A percentile compares a stretch with the other conserved stretches of the same genome.
These are phyloP conservation scores for Dothistroma septosporum DNA, from an alignment of 2,329 filamentous ascomycete species.

Conservation along the genomic window DNA sequence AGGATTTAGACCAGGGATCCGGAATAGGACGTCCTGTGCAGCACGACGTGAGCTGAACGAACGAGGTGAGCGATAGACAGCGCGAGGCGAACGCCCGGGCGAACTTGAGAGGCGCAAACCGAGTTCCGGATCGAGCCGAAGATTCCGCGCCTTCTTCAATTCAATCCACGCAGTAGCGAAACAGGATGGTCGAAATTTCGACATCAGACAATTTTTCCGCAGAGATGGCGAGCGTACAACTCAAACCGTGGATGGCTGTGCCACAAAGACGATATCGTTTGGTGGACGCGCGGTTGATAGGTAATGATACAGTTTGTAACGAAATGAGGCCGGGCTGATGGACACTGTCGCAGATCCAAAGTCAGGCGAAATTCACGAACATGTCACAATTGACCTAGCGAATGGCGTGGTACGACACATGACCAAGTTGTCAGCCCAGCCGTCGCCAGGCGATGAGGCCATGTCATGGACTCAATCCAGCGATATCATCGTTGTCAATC, in stretches of 20 bases:
- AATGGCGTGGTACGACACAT: slow-evolving; percentile 30
- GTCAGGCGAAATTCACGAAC: slow-evolving; percentile 29
- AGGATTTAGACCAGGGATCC: no score
- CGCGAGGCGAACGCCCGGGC: neutral
- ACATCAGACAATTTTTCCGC: neutral
- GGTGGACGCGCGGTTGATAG: slow-evolving; percentile 24
- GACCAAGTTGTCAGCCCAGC: slow-evolving; percentile 26
- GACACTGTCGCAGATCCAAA: slow-evolving; percentile 26
- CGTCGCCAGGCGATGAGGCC: slow-evolving; percentile 28
- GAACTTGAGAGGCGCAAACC: no score
- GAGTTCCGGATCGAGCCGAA: neutral
- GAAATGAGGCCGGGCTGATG: neutral
- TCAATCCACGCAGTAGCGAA: neutral
- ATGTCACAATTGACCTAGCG: slow-evolving; percentile 32
- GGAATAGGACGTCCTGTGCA: no score
- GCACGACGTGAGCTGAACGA: neutral
- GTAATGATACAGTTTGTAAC: slow-evolving; percentile 1
- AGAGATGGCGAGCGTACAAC: slow-evolving; percentile 2
- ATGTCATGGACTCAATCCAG: slow-evolving; percentile 28
- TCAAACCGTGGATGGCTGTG: slow-evolving; percentile 25
- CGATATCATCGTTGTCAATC: slow-evolving; percentile 36
- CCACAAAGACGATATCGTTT: slow-evolving; percentile 22
- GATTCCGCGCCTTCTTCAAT: neutral
- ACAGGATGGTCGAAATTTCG: neutral
- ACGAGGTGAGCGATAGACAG: neutral